Evolutionary conservation across 164 flowering plant species (phyloP), one percentile per base, ranked within the genome.

Genomic region (Cinnamomum chago): DNA sequence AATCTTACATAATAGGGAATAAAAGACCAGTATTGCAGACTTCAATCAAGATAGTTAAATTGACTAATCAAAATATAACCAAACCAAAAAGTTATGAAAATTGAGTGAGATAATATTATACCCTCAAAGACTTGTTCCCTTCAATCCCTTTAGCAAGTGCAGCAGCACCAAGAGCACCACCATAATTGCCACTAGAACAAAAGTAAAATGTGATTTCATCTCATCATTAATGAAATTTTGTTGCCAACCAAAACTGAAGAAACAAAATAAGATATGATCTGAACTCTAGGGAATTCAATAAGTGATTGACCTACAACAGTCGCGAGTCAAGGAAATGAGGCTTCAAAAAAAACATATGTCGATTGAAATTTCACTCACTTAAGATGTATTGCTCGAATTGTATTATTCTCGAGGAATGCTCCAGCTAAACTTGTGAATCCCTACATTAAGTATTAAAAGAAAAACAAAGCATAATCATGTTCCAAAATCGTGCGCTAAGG

Each of bases 131-230:
- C 83, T 92, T 94, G 86, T 96, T 94, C 62, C 86, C 87, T 77
- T 94, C 97, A 62, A 92, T 75, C 66, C 97, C 98, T 84, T 94
- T 96, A 30, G 94, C 97, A 72, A 96, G 83, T 66, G 95, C 90
- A 86, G 94, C 89, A 75, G 85, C 97, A 65, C 98, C 99, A 76
- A 96, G 79, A 72, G 97, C 85, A 77, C 99, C 99, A 76, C 98
- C 97, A 85, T 96, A 96, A 74, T 96, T 96, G 77, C 97, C 97
- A 83, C 99, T 96, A 58, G 13, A 78, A 74, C 11, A 73, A 65
- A 76, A 78, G 24, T 76, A 58, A 47, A 72, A 65, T 62, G 60
- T 25, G 17, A 51, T 47, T 17, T n/a, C 18, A 20, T 68, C 70
- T n/a, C 18, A 20, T 68, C 70, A 15, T 50, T 27, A 70, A 40